phyloP scores from a whole-genome alignment of 176 grass and related monocot species.

The Poa pratensis region DNA sequence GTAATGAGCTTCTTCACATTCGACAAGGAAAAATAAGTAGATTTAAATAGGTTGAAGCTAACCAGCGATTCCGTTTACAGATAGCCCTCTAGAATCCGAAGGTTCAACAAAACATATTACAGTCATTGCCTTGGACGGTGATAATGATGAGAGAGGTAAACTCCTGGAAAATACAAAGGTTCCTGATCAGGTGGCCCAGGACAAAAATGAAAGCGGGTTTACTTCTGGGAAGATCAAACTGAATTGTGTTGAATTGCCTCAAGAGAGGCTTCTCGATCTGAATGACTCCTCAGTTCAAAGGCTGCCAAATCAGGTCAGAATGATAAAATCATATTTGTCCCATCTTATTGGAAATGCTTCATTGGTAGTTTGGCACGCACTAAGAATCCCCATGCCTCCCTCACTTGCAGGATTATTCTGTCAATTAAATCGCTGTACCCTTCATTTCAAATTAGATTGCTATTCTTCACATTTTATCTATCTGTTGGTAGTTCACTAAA shows the following conservation, averaged over 20 bases:
- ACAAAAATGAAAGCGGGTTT: constrained; percentile 45
- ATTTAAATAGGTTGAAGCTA: constrained; percentile 40
- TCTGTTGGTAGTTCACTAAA: constrained; percentile 4
- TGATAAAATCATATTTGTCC: constrained; percentile 2
- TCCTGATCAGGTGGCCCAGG: constrained; percentile 38
- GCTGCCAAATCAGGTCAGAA: constrained; percentile 57
- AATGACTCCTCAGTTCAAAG: constrained; percentile 37
- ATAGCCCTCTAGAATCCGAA: constrained; percentile 65
- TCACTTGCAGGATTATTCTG: not conserved
- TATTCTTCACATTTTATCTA: not conserved
- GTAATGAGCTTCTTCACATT: constrained; percentile 8
- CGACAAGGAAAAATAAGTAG: constrained; percentile 25
- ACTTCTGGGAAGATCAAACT: constrained; percentile 31
- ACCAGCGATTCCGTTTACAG: constrained; percentile 18
- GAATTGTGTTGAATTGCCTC: constrained; percentile 40
- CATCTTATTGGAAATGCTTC: constrained; percentile 24
- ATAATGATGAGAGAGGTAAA: constrained; percentile 51
- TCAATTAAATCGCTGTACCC: not conserved
- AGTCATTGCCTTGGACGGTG: constrained; percentile 47
- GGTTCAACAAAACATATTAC: constrained; percentile 54
- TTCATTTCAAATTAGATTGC: not conserved
- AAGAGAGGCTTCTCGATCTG: constrained; percentile 27
- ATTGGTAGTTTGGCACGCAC: not conserved
- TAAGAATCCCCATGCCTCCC: not conserved
- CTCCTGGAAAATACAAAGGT: constrained; percentile 43